Percentiles rank a stretch among this genome's conserved stretches.
These are phyloP conservation scores for Leishmania martiniquensis DNA, from an alignment of 208 protist species.

Conservation along the genomic window DNA sequence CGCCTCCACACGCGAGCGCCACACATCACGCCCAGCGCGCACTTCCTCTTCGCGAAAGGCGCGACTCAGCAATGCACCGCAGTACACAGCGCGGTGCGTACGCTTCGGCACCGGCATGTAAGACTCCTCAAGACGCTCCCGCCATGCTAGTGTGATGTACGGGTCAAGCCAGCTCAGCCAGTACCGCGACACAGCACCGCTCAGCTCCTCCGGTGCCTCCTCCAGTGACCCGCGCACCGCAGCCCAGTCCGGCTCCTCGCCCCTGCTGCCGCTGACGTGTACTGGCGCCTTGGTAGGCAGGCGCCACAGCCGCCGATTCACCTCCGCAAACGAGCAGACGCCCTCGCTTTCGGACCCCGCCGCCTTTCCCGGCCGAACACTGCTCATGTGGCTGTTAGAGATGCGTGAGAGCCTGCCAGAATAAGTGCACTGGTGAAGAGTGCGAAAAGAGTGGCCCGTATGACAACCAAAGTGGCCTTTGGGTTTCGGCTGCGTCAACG, in stretches of 20 bases:
- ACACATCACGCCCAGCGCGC: constrained; percentile 29
- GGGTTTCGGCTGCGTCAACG: too few relatives aligned
- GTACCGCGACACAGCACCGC: constrained; percentile 11
- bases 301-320: constrained; percentile 21
- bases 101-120: constrained; percentile 33
- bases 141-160: constrained; percentile 37
- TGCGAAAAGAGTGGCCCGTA: neutral
- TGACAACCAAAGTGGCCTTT: too few relatives aligned
- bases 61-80: constrained; percentile 40
- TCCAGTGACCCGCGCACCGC: constrained; percentile 4
- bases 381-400: neutral
- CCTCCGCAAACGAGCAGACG: constrained; percentile 21
- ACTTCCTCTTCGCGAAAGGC: constrained; percentile 33
- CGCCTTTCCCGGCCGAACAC: neutral
- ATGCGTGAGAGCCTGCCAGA: neutral
- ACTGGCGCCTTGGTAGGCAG: neutral
- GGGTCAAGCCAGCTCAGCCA: constrained; percentile 48
- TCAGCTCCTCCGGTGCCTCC: constrained; percentile 32
- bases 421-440: neutral
- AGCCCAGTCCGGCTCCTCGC: constrained; percentile 4
- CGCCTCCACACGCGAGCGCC: constrained; percentile 29
- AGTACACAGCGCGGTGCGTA: constrained; percentile 26
- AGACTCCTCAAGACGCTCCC: constrained; percentile 29
- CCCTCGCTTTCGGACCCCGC: neutral
- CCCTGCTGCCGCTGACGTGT: neutral